A percentile compares a stretch with the other conserved stretches of the same genome.
Evolutionary conservation across 2,329 filamentous ascomycete genomes (phyloP).

Genomic region (Nothophaeocryptopus gaeumannii): DNA sequence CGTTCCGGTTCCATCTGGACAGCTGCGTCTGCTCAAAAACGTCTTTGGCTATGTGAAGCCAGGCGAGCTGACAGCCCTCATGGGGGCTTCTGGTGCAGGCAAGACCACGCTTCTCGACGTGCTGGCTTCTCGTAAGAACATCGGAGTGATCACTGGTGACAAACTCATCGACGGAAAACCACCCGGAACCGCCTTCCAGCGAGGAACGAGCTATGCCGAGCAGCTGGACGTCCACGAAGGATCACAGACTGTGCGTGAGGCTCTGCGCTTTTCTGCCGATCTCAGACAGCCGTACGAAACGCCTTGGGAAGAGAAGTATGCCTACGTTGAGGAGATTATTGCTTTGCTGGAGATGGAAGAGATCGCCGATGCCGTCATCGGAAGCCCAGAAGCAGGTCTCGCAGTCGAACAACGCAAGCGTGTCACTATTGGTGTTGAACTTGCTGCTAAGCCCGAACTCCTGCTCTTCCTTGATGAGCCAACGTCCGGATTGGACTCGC

Average conservation of each 20-base stretch:
- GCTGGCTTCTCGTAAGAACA: constrained; percentile 62
- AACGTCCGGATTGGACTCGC: constrained; percentile 69
- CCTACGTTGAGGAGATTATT: constrained; percentile 65
- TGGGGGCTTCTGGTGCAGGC: constrained; percentile 64
- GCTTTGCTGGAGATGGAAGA: constrained; percentile 64
- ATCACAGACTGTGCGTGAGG: constrained; percentile 62
- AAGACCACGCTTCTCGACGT: constrained; percentile 85
- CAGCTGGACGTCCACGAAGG: constrained; percentile 64
- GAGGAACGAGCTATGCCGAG: constrained; percentile 63
- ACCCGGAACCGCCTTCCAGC: constrained; percentile 59
- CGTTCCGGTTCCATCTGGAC: constrained; percentile 48
- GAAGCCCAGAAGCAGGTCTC: constrained; percentile 58
- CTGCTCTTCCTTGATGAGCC: constrained; percentile 78
- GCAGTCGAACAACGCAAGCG: constrained; percentile 67
- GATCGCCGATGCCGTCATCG: constrained; percentile 65
- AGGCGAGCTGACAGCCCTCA: constrained; percentile 50
- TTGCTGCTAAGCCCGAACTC: constrained; percentile 65
- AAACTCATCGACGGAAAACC: constrained; percentile 58
- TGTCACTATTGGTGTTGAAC: constrained; percentile 61
- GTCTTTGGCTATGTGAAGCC: constrained; percentile 51
- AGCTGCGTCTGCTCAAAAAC: constrained; percentile 45
- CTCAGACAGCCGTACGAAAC: constrained; percentile 60
- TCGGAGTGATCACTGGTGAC: constrained; percentile 62
- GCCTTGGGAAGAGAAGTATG: constrained; percentile 59
- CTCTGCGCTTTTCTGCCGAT: constrained; percentile 63